A percentile compares a stretch with the other conserved stretches of the same genome.
phyloP scores from a whole-genome alignment of 192 early-diverging fungal genomes.

The Linnemannia zychae region DNA sequence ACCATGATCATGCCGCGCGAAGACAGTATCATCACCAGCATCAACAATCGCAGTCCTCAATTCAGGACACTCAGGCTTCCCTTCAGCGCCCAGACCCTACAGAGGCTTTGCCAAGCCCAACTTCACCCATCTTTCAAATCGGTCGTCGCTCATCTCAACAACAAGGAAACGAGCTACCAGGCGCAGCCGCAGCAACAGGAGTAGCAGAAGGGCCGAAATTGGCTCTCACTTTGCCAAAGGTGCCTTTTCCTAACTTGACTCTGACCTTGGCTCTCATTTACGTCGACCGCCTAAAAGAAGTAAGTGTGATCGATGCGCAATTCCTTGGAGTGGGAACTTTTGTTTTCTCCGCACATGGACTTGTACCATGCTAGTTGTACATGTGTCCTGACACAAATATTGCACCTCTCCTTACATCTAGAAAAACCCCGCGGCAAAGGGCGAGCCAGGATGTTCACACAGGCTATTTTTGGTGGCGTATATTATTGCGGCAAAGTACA shows the following conservation, averaged over 20 bases:
- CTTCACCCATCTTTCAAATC: conserved; percentile 10
- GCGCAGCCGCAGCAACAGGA: not conserved
- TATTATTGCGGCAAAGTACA: conserved; percentile 64
- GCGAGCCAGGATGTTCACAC: conserved; percentile 61
- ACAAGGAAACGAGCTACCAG: not conserved
- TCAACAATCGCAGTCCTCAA: not conserved
- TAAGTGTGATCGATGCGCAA: conserved; percentile 23
- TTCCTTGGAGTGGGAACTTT: too few relatives aligned
- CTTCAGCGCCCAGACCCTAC: not conserved
- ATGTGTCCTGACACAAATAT: not conserved
- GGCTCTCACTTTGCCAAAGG: conserved; percentile 17
- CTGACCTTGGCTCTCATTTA: conserved; percentile 63
- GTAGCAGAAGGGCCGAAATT: not conserved
- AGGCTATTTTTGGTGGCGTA: conserved; percentile 65
- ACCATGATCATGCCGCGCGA: conserved; percentile 24
- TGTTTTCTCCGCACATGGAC: not conserved
- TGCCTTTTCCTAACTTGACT: conserved; percentile 59
- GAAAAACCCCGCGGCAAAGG: conserved; percentile 61
- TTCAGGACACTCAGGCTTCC: not conserved
- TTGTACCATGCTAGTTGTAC: not conserved
- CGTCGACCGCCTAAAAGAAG: conserved; percentile 61
- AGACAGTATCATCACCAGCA: conserved; percentile 24
- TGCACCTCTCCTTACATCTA: not conserved
- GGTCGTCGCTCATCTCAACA: conserved; percentile 7
- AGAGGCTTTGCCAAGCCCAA: conserved; percentile 19